A percentile compares a stretch with the other conserved stretches of the same genome.
Evolutionary conservation across 2,329 filamentous ascomycete species (phyloP).

Genomic region (Fusarium setosum): DNA sequence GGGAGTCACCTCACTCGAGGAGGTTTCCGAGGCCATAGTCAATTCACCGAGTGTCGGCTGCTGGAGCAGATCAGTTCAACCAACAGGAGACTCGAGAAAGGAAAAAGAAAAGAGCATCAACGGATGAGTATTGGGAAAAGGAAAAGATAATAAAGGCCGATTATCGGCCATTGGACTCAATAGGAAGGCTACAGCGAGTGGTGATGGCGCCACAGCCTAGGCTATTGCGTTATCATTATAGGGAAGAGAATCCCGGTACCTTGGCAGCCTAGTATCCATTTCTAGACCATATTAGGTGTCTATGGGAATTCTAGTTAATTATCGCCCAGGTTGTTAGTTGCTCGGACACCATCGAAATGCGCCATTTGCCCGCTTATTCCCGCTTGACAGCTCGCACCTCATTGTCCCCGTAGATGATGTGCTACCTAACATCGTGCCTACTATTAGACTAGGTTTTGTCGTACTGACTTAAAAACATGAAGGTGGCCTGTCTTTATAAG

Average conservation of each 20-base stretch:
- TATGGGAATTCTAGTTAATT: background rate
- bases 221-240: background rate
- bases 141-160: background rate
- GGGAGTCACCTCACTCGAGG: background rate
- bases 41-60: background rate
- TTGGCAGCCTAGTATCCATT: background rate
- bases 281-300: background rate
- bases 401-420: background rate
- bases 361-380: background rate
- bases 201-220: background rate
- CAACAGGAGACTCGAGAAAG: background rate
- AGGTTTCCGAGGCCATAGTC: background rate
- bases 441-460: background rate
- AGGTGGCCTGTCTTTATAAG: background rate
- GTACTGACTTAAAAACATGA: background rate
- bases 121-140: no score
- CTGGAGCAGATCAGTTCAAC: background rate
- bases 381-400: background rate
- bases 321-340: background rate
- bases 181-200: background rate
- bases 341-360: background rate
- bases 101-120: background rate
- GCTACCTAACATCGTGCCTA: background rate
- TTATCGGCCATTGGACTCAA: background rate
- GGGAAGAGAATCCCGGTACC: background rate